Base-by-base conservation (phyloP, 108 stramenopile genomes). In the Nitzschia palea region DNA sequence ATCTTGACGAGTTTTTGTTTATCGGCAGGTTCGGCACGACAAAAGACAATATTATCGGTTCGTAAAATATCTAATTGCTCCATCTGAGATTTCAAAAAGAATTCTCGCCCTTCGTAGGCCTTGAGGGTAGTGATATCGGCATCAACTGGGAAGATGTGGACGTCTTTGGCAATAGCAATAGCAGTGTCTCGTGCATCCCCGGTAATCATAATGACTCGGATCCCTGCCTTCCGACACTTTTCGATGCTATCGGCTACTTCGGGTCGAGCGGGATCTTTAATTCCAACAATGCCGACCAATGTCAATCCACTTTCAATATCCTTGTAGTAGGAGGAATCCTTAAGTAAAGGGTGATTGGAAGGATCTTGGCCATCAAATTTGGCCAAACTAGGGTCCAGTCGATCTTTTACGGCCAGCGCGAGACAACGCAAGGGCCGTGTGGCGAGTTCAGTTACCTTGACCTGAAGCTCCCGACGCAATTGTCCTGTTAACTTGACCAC, bases 121-220 rank as follows among this genome's bases (percentile, higher is more conserved):
- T 91, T 91, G 14, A 88, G 33, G 25, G 48, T n/a, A 34, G 64
- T 52, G 6, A 55, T 71, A 27, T 74, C 63, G 18, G 67, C 75
- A n/a, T 68, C 48, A 17, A 68, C 55, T 3, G 83, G 74, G 70
- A 93, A 79, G 44, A 90, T 89, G 61, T 86, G 86, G 14, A 90
- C 87, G 60, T 90, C 91, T 72, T 71, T 67, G 80, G 76, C 76
- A 50, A 77, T 69, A n/a, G 76, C 97, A 26, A 96, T 73, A 5
- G 99, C 99, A 30, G 99, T 99, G 44, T 97, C 98, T 35, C 79
- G 81, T 43, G 95, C 89, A 84, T 99, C 98, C 4, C 99, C 99
- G 5, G 99, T 99, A 55, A 99, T 98, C 91, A 98, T 97, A 45
- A 98, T 93, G 17, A 99, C 96, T 23, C 99, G 92, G 28, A 99